phyloP scores from a whole-genome alignment of 1,284 basidiomycete species.

The Austroboletus novae-zelandiae region DNA sequence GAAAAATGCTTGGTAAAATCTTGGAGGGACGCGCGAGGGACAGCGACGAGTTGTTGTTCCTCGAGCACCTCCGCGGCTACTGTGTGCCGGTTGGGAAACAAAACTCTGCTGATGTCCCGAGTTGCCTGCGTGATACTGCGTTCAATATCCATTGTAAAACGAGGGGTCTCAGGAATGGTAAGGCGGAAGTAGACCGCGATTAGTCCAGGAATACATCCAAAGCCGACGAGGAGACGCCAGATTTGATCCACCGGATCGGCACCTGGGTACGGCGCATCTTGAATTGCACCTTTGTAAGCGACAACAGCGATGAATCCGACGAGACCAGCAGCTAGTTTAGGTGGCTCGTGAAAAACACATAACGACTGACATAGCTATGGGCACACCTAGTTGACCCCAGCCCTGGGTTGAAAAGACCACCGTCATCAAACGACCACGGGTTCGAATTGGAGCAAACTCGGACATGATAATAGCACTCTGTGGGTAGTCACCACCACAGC shows the following conservation, averaged over 20 bases:
- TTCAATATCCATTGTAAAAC: constrained; percentile 73
- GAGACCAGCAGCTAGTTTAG: constrained; percentile 27
- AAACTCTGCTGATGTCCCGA: constrained; percentile 49
- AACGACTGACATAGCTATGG: background rate
- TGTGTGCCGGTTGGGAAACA: constrained; percentile 38
- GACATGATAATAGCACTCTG: constrained; percentile 48
- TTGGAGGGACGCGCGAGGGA: constrained; percentile 44
- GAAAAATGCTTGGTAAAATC: constrained; percentile 51
- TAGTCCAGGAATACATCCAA: constrained; percentile 36
- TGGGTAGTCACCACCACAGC: constrained; percentile 54
- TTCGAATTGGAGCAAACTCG: constrained; percentile 61
- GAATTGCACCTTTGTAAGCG: constrained; percentile 20
- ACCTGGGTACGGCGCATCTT: constrained; percentile 31
- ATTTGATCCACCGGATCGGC: constrained; percentile 35
- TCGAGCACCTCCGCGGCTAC: constrained; percentile 36
- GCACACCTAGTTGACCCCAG: constrained; percentile 53
- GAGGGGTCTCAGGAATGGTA: constrained; percentile 58
- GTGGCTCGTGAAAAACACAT: constrained; percentile 9
- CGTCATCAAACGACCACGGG: constrained; percentile 57
- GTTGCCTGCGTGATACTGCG: constrained; percentile 58
- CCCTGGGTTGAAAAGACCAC: constrained; percentile 54
- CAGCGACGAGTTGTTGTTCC: constrained; percentile 34
- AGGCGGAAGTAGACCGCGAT: constrained; percentile 53
- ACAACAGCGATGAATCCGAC: constrained; percentile 47
- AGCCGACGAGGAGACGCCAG: constrained; percentile 46